Base-by-base conservation (phyloP, 2,329 filamentous ascomycete genomes). In the Dothidotthia symphoricarpi region DNA sequence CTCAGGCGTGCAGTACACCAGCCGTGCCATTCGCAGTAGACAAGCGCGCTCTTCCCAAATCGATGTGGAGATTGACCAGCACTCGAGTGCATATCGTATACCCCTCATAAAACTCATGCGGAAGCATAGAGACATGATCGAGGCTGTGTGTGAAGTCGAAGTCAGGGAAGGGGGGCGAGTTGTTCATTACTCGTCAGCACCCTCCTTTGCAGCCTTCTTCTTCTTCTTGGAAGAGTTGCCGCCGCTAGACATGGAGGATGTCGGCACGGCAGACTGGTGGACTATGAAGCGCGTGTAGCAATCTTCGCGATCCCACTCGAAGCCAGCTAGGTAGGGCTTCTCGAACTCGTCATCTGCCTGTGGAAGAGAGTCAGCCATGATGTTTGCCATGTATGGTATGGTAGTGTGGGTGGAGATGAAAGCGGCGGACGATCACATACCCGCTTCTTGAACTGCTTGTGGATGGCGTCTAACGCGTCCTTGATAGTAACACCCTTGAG, bases 401-500 rank as follows among this genome's bases (percentile, higher is more conserved):
- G 28, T 16, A 17, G 9, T n/a, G 14, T 19, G 25, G 6, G 24
- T 24, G 16, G 17, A 25, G 16, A 12, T 5, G 28, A 14, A n/a
- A n/a, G n/a, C n/a, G 24, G 17, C n/a, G n/a, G 17, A 12, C 14
- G 25, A 26, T 24, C 29, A 68, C 81, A 57, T 71, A 90, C 91
- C 80, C 90, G 85, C 82, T 96, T 96, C 80, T 94, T 95, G 77
- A 88, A 95, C 57, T 86, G 81, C 77, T 95, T 96, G 78, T 95
- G 77, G 71, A 97, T 96, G 60, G 88, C 91, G 68, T 96, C 90
- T 68, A 95, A 67, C 41, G 89, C 89, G 70, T 97, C 91, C 76
- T 96, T 96, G 77, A 97, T 91, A 40, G 91, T 97, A 54, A 97
- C 89, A 39, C 91, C 91, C 70, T 90, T 91, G 58, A 90, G 74